These are phyloP conservation scores for Malassezia sp. DNA, from an alignment of 1,284 basidiomycete genomes.

Conservation along the genomic window DNA sequence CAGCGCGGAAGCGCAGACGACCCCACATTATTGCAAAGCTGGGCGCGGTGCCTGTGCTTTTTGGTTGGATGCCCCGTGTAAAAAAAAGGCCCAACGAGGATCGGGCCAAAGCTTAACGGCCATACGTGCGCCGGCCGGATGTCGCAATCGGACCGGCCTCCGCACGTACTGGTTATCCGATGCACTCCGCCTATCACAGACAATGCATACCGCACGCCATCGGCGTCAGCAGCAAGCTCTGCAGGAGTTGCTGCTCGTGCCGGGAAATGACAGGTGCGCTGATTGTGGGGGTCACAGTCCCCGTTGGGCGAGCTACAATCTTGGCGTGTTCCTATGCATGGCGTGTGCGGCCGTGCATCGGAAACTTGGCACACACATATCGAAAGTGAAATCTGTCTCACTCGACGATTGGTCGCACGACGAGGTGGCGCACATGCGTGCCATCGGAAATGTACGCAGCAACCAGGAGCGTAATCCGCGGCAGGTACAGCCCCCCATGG, in stretches of 20 bases:
- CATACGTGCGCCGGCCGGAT: too few relatives aligned
- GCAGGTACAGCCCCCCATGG: slow-evolving; percentile 64
- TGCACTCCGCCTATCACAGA: too few relatives aligned
- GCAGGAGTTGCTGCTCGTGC: slow-evolving; percentile 57
- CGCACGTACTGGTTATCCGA: too few relatives aligned
- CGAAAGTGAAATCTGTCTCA: slow-evolving; percentile 63
- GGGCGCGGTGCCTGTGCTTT: too few relatives aligned
- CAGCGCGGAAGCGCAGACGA: too few relatives aligned
- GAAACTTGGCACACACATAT: slow-evolving; percentile 62
- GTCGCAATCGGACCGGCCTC: too few relatives aligned
- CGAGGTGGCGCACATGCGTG: slow-evolving; percentile 65
- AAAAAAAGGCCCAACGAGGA: too few relatives aligned
- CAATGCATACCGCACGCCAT: slow-evolving; percentile 34
- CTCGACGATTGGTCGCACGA: slow-evolving; percentile 74
- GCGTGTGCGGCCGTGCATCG: slow-evolving; percentile 73
- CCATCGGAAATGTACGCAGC: slow-evolving; percentile 63
- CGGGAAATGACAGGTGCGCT: slow-evolving; percentile 73
- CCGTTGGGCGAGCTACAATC: slow-evolving; percentile 68
- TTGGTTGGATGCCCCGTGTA: too few relatives aligned
- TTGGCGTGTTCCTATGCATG: slow-evolving; percentile 53
- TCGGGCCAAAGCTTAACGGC: too few relatives aligned
- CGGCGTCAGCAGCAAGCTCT: slow-evolving; percentile 62
- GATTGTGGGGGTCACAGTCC: slow-evolving; percentile 67
- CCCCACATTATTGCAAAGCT: too few relatives aligned
- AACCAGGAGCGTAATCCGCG: slow-evolving; percentile 62